A percentile compares a stretch with the other conserved stretches of the same genome.
phyloP scores from a whole-genome alignment of 2,329 filamentous ascomycete genomes.

The Neophaeococcomyces aloes region DNA sequence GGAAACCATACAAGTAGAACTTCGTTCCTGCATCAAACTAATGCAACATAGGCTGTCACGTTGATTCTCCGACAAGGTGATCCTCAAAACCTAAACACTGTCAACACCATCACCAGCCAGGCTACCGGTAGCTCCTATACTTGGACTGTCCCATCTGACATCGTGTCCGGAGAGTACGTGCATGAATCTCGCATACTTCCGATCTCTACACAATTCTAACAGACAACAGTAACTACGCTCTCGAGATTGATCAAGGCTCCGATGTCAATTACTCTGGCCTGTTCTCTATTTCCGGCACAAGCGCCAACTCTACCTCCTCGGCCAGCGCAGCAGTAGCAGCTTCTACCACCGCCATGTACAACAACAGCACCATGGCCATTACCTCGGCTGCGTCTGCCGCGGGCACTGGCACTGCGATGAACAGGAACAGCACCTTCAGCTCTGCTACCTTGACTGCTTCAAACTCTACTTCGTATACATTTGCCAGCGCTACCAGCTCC shows the following conservation, averaged over 20 bases:
- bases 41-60: slow-evolving; percentile 29
- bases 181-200: background rate
- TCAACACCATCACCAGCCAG: slow-evolving; percentile 35
- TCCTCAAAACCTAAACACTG: slow-evolving; percentile 39
- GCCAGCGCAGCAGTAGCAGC: slow-evolving; percentile 13
- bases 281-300: slow-evolving; percentile 31
- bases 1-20: too few relatives aligned
- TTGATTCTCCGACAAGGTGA: slow-evolving; percentile 47
- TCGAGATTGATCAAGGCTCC: slow-evolving; percentile 45
- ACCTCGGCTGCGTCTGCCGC: slow-evolving; percentile 10
- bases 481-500: slow-evolving; percentile 4
- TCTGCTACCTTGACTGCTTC: slow-evolving; percentile 15
- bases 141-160: slow-evolving; percentile 13
- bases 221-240: slow-evolving; percentile 48
- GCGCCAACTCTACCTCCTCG: slow-evolving; percentile 15
- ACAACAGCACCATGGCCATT: slow-evolving; percentile 12
- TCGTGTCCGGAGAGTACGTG: slow-evolving; percentile 30
- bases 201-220: too few relatives aligned
- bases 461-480: slow-evolving; percentile 15
- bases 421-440: slow-evolving; percentile 34
- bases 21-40: too few relatives aligned
- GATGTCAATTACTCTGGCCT: slow-evolving; percentile 47
- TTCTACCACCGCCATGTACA: slow-evolving; percentile 10
- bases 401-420: slow-evolving; percentile 53
- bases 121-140: slow-evolving; percentile 12